Conservation (phyloP, 768 basidiomycete species). For the Hypholoma sublateritium region DNA sequence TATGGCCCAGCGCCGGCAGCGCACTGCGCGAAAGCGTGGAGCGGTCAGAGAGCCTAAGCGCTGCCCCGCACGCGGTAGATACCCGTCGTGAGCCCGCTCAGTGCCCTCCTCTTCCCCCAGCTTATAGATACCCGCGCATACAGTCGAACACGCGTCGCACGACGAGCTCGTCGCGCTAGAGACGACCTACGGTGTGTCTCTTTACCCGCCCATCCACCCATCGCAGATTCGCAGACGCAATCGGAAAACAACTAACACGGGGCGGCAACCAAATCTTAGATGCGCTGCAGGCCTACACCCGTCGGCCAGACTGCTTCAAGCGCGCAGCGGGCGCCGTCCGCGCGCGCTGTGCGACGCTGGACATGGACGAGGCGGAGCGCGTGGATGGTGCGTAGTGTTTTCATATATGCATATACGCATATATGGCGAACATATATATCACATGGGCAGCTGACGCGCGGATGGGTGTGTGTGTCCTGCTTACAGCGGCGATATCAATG, state of each 20-base stretch:
- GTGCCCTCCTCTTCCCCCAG: too few relatives aligned
- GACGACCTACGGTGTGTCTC: neutral
- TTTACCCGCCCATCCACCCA: neutral
- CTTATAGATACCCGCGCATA: neutral
- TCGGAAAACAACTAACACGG: neutral
- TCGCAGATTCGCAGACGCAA: neutral
- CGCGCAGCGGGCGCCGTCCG: conserved; percentile 48
- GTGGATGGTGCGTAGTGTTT: conserved; percentile 46
- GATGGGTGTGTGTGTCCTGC: neutral
- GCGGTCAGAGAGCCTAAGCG: too few relatives aligned
- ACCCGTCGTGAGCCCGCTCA: too few relatives aligned
- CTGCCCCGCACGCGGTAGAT: too few relatives aligned
- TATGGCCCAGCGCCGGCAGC: neutral
- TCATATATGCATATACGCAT: neutral
- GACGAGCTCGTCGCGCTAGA: neutral
- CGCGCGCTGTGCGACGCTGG: conserved; percentile 51
- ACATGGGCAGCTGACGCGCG: neutral
- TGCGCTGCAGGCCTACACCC: conserved; percentile 39
- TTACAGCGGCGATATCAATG: conserved; percentile 74
- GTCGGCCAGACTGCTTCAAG: conserved; percentile 65
- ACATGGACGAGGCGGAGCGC: conserved; percentile 59
- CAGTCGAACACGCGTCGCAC: neutral
- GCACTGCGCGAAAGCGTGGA: neutral
- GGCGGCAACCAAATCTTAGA: conserved; percentile 30
- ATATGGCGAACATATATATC: neutral